Conservation (phyloP, 2,329 filamentous ascomycete species). For the Cladorrhinum sp. region DNA sequence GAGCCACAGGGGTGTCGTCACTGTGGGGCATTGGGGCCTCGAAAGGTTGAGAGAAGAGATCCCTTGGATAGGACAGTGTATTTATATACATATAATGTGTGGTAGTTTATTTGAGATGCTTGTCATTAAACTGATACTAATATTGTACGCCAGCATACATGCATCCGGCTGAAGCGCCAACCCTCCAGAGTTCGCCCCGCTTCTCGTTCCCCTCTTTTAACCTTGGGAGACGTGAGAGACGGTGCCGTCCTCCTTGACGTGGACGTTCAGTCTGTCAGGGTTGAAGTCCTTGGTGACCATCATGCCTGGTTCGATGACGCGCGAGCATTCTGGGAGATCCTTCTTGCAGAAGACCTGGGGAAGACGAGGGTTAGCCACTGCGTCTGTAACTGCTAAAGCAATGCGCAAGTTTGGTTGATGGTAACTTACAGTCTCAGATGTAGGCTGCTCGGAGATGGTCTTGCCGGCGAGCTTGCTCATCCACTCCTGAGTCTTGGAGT, state of each 20-base stretch:
- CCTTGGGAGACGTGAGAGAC: constrained; percentile 58
- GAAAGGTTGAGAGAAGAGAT: too few species aligned
- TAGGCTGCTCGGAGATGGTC: constrained; percentile 51
- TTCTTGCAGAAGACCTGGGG: constrained; percentile 57
- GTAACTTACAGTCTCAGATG: constrained; percentile 54
- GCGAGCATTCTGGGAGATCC: constrained; percentile 55
- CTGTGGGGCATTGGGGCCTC: background rate
- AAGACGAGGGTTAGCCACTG: constrained; percentile 1
- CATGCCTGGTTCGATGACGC: constrained; percentile 54
- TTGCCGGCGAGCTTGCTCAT: constrained; percentile 61
- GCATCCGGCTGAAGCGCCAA: background rate
- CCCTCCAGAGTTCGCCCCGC: background rate
- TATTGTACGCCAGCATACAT: background rate
- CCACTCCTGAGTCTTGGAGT: constrained; percentile 55
- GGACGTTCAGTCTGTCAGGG: constrained; percentile 55
- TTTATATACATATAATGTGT: too few species aligned
- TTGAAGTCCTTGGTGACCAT: constrained; percentile 58
- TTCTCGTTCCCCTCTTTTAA: constrained; percentile 30
- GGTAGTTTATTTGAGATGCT: background rate
- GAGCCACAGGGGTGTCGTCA: too few species aligned
- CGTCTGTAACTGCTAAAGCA: too few species aligned
- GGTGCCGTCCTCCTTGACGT: constrained; percentile 57
- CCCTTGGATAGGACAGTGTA: too few species aligned
- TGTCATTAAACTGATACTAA: background rate
- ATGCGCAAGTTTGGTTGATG: too few species aligned